These are phyloP conservation scores for Fusarium citri DNA, from an alignment of 2,329 filamentous ascomycete species.

Conservation along the genomic window DNA sequence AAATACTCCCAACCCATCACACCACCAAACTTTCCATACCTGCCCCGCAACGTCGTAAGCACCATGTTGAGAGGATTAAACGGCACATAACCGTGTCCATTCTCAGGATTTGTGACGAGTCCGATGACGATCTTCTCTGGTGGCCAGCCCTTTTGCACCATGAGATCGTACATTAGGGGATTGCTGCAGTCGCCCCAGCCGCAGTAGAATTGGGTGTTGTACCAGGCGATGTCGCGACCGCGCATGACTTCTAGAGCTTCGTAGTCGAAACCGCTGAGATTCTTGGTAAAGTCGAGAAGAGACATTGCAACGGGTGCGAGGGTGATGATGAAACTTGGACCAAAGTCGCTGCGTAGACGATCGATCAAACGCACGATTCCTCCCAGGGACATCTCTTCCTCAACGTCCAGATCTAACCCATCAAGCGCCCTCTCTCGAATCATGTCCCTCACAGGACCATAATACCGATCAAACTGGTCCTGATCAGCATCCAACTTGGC, in stretches of 20 bases:
- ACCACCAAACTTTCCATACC: constrained; percentile 80
- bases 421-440: constrained; percentile 72
- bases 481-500: constrained; percentile 65
- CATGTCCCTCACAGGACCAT: constrained; percentile 74
- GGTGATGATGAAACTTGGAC: constrained; percentile 77
- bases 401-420: constrained; percentile 82
- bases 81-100: constrained; percentile 69
- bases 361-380: constrained; percentile 76
- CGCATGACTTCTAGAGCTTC: constrained; percentile 75
- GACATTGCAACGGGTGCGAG: constrained; percentile 85
- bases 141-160: constrained; percentile 74
- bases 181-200: constrained; percentile 76
- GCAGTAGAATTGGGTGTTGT: constrained; percentile 94
- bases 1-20: constrained; percentile 98
- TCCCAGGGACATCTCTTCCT: constrained; percentile 77
- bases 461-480: constrained; percentile 78
- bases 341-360: constrained; percentile 76
- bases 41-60: constrained; percentile 55
- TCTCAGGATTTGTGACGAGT: constrained; percentile 80
- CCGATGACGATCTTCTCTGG: constrained; percentile 82
- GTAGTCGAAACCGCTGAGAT: constrained; percentile 87
- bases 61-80: constrained; percentile 61
- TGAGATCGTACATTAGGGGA: constrained; percentile 61
- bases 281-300: constrained; percentile 63
- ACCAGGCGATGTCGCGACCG: constrained; percentile 79